These are phyloP conservation scores for Zygoascus ofunaensis DNA, from an alignment of 805 yeast genomes.

Conservation along the genomic window DNA sequence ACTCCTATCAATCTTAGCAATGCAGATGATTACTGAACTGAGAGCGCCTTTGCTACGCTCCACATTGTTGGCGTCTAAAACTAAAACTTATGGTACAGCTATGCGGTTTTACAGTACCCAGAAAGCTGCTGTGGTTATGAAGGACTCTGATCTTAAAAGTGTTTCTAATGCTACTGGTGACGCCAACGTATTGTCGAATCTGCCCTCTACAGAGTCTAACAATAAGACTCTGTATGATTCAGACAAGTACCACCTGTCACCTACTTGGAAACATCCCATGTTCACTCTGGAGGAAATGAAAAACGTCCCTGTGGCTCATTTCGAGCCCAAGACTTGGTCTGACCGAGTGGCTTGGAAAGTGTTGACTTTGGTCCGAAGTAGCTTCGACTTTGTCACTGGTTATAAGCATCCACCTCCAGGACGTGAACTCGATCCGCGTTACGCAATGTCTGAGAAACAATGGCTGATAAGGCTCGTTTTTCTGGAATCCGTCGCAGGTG, in stretches of 20 bases:
- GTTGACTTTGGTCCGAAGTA: constrained; percentile 36
- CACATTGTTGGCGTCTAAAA: too few relatives aligned
- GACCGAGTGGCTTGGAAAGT: constrained; percentile 46
- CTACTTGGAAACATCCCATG: constrained; percentile 37
- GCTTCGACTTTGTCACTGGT: constrained; percentile 58
- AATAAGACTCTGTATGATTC: constrained; percentile 6
- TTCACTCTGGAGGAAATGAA: constrained; percentile 33
- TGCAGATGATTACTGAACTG: too few relatives aligned
- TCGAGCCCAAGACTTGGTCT: constrained; percentile 37
- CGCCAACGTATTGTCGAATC: too few relatives aligned
- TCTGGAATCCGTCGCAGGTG: constrained; percentile 66
- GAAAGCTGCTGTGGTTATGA: too few relatives aligned
- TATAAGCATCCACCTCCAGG: constrained; percentile 48
- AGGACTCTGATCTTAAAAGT: too few relatives aligned
- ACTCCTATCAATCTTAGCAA: too few relatives aligned
- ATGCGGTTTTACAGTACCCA: too few relatives aligned
- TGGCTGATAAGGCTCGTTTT: constrained; percentile 56
- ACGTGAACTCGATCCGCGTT: constrained; percentile 27
- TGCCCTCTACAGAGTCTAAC: too few relatives aligned
- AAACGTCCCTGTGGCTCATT: constrained; percentile 41
- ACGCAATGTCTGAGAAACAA: constrained; percentile 49
- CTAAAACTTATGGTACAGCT: too few relatives aligned
- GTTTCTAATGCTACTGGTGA: too few relatives aligned
- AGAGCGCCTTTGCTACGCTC: too few relatives aligned
- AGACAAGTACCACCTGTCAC: constrained; percentile 14